A percentile compares a stretch with the other conserved stretches of the same genome.
Evolutionary conservation across 352 stramenopile genomes (phyloP).

Genomic region (Blastocystis sp.): DNA sequence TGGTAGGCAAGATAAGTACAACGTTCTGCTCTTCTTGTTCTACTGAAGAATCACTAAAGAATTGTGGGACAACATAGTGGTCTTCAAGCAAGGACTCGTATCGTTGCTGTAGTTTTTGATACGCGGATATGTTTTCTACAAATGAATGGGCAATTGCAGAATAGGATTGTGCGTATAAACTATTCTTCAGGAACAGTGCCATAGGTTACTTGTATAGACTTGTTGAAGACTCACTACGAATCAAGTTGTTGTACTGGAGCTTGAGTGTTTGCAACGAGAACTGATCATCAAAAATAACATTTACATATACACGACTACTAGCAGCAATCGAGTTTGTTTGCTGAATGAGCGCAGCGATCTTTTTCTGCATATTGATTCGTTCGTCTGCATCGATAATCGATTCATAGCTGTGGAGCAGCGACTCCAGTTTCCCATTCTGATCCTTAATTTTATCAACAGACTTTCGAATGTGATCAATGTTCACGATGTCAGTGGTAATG

Average conservation of each 20-base stretch:
- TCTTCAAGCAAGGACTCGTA: not conserved
- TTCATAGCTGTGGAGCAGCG: not conserved
- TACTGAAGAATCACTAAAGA: not conserved
- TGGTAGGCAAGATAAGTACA: not conserved
- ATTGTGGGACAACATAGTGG: not conserved
- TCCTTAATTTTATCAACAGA: constrained; percentile 6
- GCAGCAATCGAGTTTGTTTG: constrained; percentile 1
- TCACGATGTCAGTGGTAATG: not conserved
- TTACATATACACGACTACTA: not conserved
- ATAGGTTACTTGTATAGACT: constrained; percentile 31
- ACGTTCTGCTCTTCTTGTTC: not conserved
- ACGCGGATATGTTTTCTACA: not conserved
- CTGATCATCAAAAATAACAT: not conserved
- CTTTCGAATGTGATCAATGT: constrained; percentile 38
- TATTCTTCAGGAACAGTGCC: not conserved
- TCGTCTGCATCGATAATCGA: not conserved
- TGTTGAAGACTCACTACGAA: not conserved
- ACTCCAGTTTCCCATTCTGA: not conserved
- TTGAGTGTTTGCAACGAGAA: constrained; percentile 40
- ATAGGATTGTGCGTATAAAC: constrained; percentile 40
- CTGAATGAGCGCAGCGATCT: not conserved
- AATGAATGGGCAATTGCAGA: constrained; percentile 27
- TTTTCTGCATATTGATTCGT: not conserved
- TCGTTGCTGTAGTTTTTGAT: constrained; percentile 5
- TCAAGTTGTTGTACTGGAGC: constrained; percentile 30